phyloP scores from a whole-genome alignment of 129 eudicot genomes.

The Oenanthe sinensis region DNA sequence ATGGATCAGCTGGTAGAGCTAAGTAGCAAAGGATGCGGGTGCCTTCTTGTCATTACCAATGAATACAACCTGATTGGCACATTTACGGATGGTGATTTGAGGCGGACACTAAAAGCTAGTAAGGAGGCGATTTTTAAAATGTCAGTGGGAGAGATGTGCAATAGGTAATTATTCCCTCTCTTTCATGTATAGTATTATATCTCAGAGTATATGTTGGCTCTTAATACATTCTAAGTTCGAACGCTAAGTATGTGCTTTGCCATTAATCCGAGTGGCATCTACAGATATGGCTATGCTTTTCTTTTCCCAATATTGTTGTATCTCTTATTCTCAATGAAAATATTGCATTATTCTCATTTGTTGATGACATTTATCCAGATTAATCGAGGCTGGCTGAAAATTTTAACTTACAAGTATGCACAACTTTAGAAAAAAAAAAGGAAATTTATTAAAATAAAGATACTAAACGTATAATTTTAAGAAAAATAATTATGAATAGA shows the following conservation, averaged over 20 bases:
- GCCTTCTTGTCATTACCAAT: constrained; percentile 78
- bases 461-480: background rate
- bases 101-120: constrained; percentile 91
- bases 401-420: background rate
- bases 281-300: background rate
- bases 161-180: constrained; percentile 47
- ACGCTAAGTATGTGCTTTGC: background rate
- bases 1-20: constrained; percentile 96
- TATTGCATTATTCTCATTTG: background rate
- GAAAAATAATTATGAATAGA: background rate
- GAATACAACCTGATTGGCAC: constrained; percentile 70
- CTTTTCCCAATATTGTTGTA: background rate
- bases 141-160: constrained; percentile 94
- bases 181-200: background rate
- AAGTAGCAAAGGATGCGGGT: constrained; percentile 92
- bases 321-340: background rate
- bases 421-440: background rate
- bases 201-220: background rate
- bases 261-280: background rate
- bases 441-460: background rate
- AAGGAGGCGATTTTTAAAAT: constrained; percentile 93
- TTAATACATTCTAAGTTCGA: background rate
- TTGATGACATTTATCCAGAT: background rate
- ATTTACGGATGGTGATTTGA: constrained; percentile 88
- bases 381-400: background rate